Percentiles rank a stretch among this genome's conserved stretches.
These are phyloP conservation scores for Dispira parvispora DNA, from an alignment of 192 early-diverging fungal species.

Conservation along the genomic window DNA sequence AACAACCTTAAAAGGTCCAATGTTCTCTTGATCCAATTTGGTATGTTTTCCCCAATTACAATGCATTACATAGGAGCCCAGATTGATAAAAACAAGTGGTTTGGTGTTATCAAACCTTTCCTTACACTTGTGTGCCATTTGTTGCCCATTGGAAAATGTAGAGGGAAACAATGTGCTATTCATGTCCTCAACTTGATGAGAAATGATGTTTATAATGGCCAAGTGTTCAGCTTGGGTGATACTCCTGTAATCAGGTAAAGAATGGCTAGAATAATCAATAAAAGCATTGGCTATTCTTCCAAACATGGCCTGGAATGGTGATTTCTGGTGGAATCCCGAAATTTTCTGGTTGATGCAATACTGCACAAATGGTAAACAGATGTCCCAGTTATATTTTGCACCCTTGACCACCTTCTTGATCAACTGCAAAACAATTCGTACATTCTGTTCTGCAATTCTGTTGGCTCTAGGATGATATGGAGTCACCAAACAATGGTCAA, in stretches of 20 bases:
- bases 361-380: conserved; percentile 20
- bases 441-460: conserved; percentile 22
- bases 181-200: neutral
- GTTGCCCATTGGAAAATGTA: conserved; percentile 7
- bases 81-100: conserved; percentile 8
- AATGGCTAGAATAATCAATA: conserved; percentile 15
- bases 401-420: conserved; percentile 17
- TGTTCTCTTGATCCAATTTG: conserved; percentile 9
- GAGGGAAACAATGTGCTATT: neutral
- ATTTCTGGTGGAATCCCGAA: conserved; percentile 14
- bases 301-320: conserved; percentile 29
- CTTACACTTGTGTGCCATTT: conserved; percentile 12
- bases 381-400: conserved; percentile 16
- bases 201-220: neutral
- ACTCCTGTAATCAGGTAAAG: neutral
- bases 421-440: conserved; percentile 14
- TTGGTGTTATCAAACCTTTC: conserved; percentile 12
- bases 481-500: conserved; percentile 21
- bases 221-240: conserved; percentile 3
- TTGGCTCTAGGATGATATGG: conserved; percentile 29
- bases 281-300: conserved; percentile 17
- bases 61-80: conserved; percentile 14
- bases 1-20: conserved; percentile 18
- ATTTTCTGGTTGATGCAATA: conserved; percentile 21
- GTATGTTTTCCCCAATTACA: conserved; percentile 7